Evolutionary conservation across 1,284 basidiomycete species (phyloP).

Genomic region (Exobasidium rhododendri): DNA sequence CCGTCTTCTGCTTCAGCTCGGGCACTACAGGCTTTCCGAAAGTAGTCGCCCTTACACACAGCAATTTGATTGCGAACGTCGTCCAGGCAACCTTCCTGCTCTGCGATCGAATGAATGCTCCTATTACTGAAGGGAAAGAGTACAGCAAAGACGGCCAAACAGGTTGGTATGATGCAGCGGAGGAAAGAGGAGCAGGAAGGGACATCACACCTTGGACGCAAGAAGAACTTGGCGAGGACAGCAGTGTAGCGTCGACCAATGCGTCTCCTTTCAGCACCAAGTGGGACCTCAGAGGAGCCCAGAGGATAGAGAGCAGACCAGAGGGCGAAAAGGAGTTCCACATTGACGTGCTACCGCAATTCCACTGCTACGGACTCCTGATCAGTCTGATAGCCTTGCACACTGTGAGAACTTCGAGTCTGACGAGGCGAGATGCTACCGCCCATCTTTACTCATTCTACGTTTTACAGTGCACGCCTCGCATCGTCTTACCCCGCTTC

Average conservation of each 20-base stretch:
- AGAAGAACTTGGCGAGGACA: not conserved
- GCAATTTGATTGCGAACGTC: conserved; percentile 45
- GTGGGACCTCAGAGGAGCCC: not conserved
- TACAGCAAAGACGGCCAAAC: not conserved
- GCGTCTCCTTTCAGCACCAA: not conserved
- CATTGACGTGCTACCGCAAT: conserved; percentile 46
- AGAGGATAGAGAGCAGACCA: not conserved
- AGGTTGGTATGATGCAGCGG: conserved; percentile 18
- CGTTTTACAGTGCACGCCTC: conserved; percentile 29
- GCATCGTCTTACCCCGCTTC: conserved; percentile 41
- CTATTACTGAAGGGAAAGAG: conserved; percentile 65
- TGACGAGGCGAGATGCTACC: not conserved
- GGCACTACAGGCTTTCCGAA: conserved; percentile 52
- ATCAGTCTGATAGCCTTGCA: conserved; percentile 46
- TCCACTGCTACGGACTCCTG: conserved; percentile 53
- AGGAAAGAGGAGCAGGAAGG: conserved; percentile 58
- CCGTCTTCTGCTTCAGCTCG: conserved; percentile 47
- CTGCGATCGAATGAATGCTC: conserved; percentile 44
- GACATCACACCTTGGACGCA: conserved; percentile 3
- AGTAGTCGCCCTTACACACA: conserved; percentile 48
- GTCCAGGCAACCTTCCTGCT: conserved; percentile 47
- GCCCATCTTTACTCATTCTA: not conserved
- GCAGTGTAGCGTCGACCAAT: not conserved
- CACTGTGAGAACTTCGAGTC: conserved; percentile 21
- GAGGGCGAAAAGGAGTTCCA: conserved; percentile 35